Evolutionary conservation across 306 rosid species (phyloP), one percentile per base, ranked within the genome.

Genomic region (Castanospermum australe): DNA sequence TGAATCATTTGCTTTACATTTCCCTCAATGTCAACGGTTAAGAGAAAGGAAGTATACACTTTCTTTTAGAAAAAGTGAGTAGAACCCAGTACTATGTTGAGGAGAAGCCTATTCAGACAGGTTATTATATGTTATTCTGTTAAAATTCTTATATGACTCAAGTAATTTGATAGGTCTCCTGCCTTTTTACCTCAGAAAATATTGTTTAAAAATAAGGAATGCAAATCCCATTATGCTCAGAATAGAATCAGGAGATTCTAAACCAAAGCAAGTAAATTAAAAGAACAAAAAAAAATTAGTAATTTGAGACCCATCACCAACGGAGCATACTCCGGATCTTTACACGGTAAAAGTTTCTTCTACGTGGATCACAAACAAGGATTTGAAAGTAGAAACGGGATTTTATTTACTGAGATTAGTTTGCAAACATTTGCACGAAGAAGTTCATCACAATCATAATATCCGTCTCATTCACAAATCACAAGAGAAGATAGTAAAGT

Each of bases 311-410:
- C 78, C 83, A 62, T 72, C 74, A 28, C 74, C 15, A 64, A 63
- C 60, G 67, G 74, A 80, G 75, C 71, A 74, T 45, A 45, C 62
- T 81, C 54, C 76, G 84, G 84, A 74, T 81, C 77, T 67, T 65
- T n/a, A 44, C 55, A 44, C 4, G n/a, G 21, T 44, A 55, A 68
- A 42, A 66, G 21, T 17, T 44, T 81, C 15, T 62, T 73, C 52
- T 10, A 3, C 42, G 61, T 38, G 48, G 6, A 42, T 64, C 75
- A 41, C 51, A 73, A 41, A 51, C 68, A 36, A 22, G 24, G n/a
- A 54, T 42, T 39, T 21, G 10, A n/a, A n/a, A n/a, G n/a, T n/a
- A n/a, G n/a, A 56, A 24, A 39, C 51, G 2, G 21, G 21, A 33
- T 71, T 25, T 25, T 32, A 48, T 45, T 70, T 50, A 52, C 57